phyloP scores from a whole-genome alignment of 1,284 basidiomycete species.

The Malassezia vespertilionis region DNA sequence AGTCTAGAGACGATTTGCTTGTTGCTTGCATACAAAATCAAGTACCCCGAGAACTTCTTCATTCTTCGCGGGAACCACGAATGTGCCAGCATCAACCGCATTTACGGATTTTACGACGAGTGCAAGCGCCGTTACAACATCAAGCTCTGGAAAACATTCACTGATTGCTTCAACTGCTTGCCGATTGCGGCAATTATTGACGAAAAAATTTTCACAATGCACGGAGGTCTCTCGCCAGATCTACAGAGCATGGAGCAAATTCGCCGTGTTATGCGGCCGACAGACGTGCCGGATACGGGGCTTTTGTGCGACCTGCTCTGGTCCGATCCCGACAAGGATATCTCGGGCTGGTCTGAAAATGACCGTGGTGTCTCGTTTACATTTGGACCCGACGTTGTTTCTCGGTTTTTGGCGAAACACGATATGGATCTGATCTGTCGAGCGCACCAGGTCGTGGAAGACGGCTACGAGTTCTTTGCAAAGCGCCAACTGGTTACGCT shows the following conservation, averaged over 20 bases:
- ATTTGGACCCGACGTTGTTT: constrained; percentile 97
- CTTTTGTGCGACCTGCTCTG: constrained; percentile 91
- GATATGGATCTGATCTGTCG: constrained; percentile 99
- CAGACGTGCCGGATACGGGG: constrained; percentile 97
- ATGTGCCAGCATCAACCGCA: constrained; percentile 86
- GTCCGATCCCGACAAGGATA: constrained; percentile 99
- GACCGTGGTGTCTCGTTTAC: constrained; percentile 95
- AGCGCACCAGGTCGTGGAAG: constrained; percentile 97
- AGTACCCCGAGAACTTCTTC: constrained; percentile 97
- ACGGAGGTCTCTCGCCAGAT: constrained; percentile 84
- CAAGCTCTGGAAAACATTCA: constrained; percentile 96
- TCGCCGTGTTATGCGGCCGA: constrained; percentile 95
- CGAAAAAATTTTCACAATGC: constrained; percentile 85
- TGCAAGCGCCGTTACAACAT: constrained; percentile 98
- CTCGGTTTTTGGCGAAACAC: constrained; percentile 89
- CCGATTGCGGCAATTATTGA: constrained; percentile 93
- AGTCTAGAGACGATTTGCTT: constrained; percentile 79
- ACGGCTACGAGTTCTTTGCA: constrained; percentile 98
- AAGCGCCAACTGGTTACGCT: constrained; percentile 93
- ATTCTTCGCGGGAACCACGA: constrained; percentile 88
- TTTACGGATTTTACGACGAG: constrained; percentile 94
- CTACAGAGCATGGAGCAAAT: constrained; percentile 99
- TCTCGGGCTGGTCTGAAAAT: constrained; percentile 98
- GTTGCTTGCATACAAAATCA: constrained; percentile 88
- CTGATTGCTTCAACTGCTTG: constrained; percentile 89